Conservation (phyloP, 2,329 filamentous ascomycete species). For the Malbranchea zuffiana region DNA sequence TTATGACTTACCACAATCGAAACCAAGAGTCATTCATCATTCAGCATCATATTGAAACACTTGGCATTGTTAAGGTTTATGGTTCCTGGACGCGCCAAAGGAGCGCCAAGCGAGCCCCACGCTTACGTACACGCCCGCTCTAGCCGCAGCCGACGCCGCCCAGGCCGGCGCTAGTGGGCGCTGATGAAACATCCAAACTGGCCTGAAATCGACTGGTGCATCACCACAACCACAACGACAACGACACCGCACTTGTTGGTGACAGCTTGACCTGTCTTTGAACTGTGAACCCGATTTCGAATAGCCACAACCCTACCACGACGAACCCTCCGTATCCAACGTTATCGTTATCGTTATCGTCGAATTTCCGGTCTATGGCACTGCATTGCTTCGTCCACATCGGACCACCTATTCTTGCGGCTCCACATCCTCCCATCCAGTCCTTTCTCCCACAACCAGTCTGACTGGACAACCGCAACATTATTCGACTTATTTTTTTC, state of each 20-base stretch:
- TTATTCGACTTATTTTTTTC: too few relatives aligned
- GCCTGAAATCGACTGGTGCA: slow-evolving; percentile 7
- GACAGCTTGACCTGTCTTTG: background rate
- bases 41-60: too few relatives aligned
- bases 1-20: too few relatives aligned
- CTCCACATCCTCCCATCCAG: slow-evolving; percentile 3
- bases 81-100: too few relatives aligned
- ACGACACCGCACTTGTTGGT: slow-evolving; percentile 1
- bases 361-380: slow-evolving; percentile 8
- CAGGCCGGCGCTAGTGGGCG: slow-evolving; percentile 5
- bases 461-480: slow-evolving; percentile 1
- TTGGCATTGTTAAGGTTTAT: too few relatives aligned
- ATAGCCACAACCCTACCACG: too few relatives aligned
- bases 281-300: slow-evolving; percentile 1
- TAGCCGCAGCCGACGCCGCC: too few relatives aligned
- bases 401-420: slow-evolving; percentile 8
- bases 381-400: slow-evolving; percentile 4
- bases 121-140: too few relatives aligned
- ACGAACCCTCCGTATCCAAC: too few relatives aligned
- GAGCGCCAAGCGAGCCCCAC: too few relatives aligned
- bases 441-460: slow-evolving; percentile 2
- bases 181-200: slow-evolving; percentile 10
- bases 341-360: background rate
- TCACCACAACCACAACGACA: background rate
- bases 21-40: too few relatives aligned